Conservation (phyloP, 768 basidiomycete species). For the Lactarius sanguifluus region DNA sequence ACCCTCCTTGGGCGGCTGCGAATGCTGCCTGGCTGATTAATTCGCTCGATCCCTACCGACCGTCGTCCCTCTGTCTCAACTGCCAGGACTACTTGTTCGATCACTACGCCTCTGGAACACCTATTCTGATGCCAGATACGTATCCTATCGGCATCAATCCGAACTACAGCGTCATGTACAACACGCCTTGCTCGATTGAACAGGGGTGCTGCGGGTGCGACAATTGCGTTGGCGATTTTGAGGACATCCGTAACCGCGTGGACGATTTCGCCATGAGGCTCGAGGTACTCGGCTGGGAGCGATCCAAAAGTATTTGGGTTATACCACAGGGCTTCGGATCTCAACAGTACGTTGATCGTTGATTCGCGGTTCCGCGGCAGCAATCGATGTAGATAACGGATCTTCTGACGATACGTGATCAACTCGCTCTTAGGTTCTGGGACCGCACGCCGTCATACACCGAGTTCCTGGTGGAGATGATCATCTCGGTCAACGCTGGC, state of each 20-base stretch:
- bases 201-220: slow-evolving; percentile 78
- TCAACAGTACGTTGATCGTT: slow-evolving; percentile 35
- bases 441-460: slow-evolving; percentile 60
- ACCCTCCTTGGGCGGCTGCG: slow-evolving; percentile 61
- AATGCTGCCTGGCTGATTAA: slow-evolving; percentile 48
- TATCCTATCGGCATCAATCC: slow-evolving; percentile 59
- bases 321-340: slow-evolving; percentile 79
- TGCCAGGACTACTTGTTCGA: slow-evolving; percentile 63
- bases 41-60: slow-evolving; percentile 56
- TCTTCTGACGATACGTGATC: not conserved
- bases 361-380: not conserved
- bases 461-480: slow-evolving; percentile 65
- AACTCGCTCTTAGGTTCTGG: slow-evolving; percentile 50
- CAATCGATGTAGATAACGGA: not conserved
- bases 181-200: slow-evolving; percentile 59
- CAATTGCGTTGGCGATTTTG: slow-evolving; percentile 63
- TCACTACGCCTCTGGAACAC: slow-evolving; percentile 59
- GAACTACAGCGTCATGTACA: slow-evolving; percentile 59
- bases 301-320: slow-evolving; percentile 70
- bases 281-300: slow-evolving; percentile 64
- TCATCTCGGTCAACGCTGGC: slow-evolving; percentile 73
- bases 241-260: slow-evolving; percentile 67
- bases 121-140: slow-evolving; percentile 70
- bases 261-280: slow-evolving; percentile 61
- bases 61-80: slow-evolving; percentile 54